Evolutionary conservation across 371 early-diverging fungal genomes (phyloP), one percentile per base, ranked within the genome.

Genomic region (Mucor mucedo): DNA sequence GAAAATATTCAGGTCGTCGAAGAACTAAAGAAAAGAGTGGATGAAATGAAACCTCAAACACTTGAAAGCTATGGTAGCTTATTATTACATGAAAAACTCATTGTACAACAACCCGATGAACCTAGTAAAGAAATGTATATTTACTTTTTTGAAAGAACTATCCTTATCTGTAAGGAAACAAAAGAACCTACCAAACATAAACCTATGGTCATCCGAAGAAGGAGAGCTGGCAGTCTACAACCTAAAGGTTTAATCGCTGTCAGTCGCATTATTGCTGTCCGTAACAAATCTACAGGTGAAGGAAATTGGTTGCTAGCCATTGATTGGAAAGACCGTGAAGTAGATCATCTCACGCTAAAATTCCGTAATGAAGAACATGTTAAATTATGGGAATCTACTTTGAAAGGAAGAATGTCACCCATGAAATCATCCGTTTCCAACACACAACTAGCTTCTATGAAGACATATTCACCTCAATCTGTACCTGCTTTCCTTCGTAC

Each of bases 321-420:
- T 39, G 91, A 84, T 65, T 96, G 95, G 94, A 83, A 82, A 53
- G 93, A 91, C 57, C 76, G 83, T 16, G 92, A 91, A 13, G 85
- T 91, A 71, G 93, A 96, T 58, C 85, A 88, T 55, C 93, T 97
- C 65, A 85, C 87, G 49, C 77, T 98, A 38, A 89, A 89, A 56
- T 94, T 94, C 75, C 80, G 93, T 29, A 91, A 93, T 63, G 92
- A 90, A 65, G 98, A 98, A 68, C 98, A 97, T 70, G 84, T 93
- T 29, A 87, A 87, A 55, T 82, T 91, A 60, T 98, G 98, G 98
- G 88, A 92, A 76, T 73, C 76, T 11, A 84, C 92, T 0, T 65
- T 95, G 30, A 78, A 82, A 11, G 16, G 50, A 47, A 58, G n/a
- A 16, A 70, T 62, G 44, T 32, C 49, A 6, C 66, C 62, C 2